phyloP scores from a whole-genome alignment of 2,329 filamentous ascomycete species.

The Neofusicoccum umdonicola region DNA sequence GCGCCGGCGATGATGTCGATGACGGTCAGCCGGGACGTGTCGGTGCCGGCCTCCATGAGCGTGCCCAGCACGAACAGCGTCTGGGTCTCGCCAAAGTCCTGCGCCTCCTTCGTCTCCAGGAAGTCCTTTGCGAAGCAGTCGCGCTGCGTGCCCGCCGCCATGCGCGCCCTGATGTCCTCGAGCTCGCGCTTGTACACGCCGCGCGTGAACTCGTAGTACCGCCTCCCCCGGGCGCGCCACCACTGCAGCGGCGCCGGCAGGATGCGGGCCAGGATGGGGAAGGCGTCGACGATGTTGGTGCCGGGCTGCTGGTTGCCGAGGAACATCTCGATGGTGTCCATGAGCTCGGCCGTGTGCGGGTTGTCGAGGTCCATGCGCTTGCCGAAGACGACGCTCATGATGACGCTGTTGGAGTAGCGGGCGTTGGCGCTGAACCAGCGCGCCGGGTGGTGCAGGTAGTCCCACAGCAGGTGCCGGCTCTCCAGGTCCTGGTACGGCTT shows the following conservation, averaged over 20 bases:
- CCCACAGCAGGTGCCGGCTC: constrained; percentile 27
- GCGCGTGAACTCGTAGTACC: constrained; percentile 22
- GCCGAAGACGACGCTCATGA: constrained; percentile 36
- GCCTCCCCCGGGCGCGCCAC: constrained; percentile 29
- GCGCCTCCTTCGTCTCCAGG: constrained; percentile 32
- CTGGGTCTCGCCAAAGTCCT: constrained; percentile 30
- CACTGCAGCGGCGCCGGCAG: constrained; percentile 31
- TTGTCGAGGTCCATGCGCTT: constrained; percentile 24
- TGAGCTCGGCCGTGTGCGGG: constrained; percentile 20
- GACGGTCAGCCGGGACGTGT: constrained; percentile 26
- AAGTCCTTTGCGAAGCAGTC: constrained; percentile 47
- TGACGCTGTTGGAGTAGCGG: constrained; percentile 31
- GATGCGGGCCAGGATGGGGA: constrained; percentile 27
- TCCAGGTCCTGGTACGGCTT: constrained; percentile 34
- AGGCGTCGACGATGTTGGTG: constrained; percentile 32
- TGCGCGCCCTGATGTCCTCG: constrained; percentile 34
- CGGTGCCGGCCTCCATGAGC: constrained; percentile 29
- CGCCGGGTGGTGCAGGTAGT: constrained; percentile 27
- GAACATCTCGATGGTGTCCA: constrained; percentile 25
- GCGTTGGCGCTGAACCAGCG: constrained; percentile 27
- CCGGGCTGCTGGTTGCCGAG: constrained; percentile 29
- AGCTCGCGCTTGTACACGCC: constrained; percentile 29
- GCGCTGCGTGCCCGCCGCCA: constrained; percentile 32
- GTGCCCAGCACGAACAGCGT: constrained; percentile 33
- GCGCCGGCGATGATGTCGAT: constrained; percentile 25